Evolutionary conservation across 2,329 filamentous ascomycete species (phyloP), one percentile per base, ranked within the genome.

Genomic region (Fusarium fracticaudum): DNA sequence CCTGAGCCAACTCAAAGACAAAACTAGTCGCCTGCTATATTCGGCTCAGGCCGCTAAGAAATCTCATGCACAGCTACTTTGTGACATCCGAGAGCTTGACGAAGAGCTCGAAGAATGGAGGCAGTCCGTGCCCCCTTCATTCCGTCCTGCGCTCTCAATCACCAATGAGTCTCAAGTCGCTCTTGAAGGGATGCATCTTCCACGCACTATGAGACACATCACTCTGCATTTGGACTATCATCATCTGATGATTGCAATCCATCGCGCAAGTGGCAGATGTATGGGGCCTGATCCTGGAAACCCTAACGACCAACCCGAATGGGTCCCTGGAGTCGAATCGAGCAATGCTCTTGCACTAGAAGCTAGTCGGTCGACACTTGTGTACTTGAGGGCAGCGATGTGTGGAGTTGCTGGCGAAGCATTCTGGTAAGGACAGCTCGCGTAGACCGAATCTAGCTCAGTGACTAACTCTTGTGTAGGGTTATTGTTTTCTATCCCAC

Each of bases 41-140:
- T 89, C 88, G 0, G 81, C 84, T 8, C 77, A 82, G 8, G 84
- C 86, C 0, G 74, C 85, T 5, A 82, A 82, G 18, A 90, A 89
- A 67, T 84, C 86, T 0, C 87, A 90, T 45, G 87, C 87, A 0
- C 87, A 90, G 62, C 78, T 90, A 1, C 80, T 91, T 5, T 84
- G 84, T 15, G 84, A 87, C 7, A 90, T 91, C 18, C 85, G 88
- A 11, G 86, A 89, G 76, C 80, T 91, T 1, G 89, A 91, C 65
- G 86, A 88, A 29, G 87, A 89, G 37, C 80, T 91, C 1, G 89
- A 91, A 53, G 77, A 78, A 18, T 91, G 89, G 89, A 83, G 89
- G 2, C 72, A 85, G 4, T 87, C 87, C 0, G 75, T 90, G 0
- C 85, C 86, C 0, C 73, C 76, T 2, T 72, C 81, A 12, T 86